Conservation (phyloP, 139 green algal genomes). For the Chlamydomonas sp. region DNA sequence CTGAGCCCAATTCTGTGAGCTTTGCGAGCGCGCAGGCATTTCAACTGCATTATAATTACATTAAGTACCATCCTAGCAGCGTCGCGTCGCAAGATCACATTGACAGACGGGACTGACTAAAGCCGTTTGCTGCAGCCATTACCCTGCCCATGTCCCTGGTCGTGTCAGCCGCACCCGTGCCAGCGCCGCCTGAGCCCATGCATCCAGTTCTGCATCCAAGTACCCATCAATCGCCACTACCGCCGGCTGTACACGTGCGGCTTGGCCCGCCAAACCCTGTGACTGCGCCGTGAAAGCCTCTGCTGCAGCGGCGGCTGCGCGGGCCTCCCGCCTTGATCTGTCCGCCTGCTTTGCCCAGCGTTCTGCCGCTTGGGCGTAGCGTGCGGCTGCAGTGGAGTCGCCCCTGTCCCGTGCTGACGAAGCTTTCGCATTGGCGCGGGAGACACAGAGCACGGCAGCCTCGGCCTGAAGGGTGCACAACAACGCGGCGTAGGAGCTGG, state of each 20-base stretch:
- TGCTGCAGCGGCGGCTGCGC: background rate
- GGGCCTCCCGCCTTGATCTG: background rate
- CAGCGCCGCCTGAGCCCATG: conserved; percentile 15
- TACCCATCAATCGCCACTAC: background rate
- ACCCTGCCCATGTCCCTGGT: too few species aligned
- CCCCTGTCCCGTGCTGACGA: background rate
- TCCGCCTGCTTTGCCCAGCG: conserved; percentile 20
- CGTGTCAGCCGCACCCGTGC: background rate
- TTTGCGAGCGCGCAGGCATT: too few species aligned
- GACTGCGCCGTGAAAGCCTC: background rate
- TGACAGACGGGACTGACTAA: too few species aligned
- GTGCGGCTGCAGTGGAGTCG: background rate
- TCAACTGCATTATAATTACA: too few species aligned
- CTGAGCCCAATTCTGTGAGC: too few species aligned
- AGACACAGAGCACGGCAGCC: conserved; percentile 1
- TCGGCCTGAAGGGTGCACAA: background rate
- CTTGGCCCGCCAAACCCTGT: background rate
- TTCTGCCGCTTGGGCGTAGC: conserved; percentile 1
- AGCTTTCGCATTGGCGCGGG: background rate
- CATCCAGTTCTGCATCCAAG: conserved; percentile 22
- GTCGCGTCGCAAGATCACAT: too few species aligned
- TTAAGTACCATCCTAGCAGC: too few species aligned
- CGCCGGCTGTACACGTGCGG: background rate
- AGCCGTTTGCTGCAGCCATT: too few species aligned
- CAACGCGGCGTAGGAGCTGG: too few species aligned